Evolutionary conservation across 148 eudicot species (phyloP).

Genomic region (Rhododendron mucronatum): DNA sequence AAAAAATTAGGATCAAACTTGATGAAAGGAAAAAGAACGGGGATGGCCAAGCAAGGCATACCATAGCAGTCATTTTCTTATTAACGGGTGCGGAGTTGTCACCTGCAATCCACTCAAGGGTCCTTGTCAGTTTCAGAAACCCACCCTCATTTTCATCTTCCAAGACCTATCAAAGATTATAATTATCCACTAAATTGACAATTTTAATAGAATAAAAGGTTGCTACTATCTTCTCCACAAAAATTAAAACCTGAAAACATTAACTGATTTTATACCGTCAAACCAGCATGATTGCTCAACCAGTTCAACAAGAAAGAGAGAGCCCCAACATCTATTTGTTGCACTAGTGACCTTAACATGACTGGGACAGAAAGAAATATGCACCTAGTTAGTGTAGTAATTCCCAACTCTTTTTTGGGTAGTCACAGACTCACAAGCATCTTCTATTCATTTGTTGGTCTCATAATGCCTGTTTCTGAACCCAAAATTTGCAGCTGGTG

Average conservation of each 20-base stretch:
- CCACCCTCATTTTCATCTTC: constrained; percentile 73
- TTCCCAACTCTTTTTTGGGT: not conserved
- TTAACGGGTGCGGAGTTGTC: constrained; percentile 70
- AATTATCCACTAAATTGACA: not conserved
- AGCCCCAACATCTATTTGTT: not conserved
- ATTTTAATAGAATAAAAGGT: not conserved
- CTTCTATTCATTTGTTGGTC: not conserved
- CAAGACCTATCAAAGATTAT: constrained; percentile 21
- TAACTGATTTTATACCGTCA: not conserved
- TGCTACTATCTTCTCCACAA: not conserved
- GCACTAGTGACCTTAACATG: not conserved
- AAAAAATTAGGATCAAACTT: constrained; percentile 10
- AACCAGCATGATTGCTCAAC: not conserved
- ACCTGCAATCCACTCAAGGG: constrained; percentile 81
- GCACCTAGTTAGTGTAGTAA: not conserved
- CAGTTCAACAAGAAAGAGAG: constrained; percentile 10
- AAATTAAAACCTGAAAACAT: not conserved
- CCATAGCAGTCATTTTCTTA: constrained; percentile 57
- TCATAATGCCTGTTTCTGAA: not conserved
- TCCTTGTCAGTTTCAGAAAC: constrained; percentile 64
- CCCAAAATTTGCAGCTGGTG: not conserved
- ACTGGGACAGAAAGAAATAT: not conserved
- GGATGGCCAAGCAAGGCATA: constrained; percentile 15
- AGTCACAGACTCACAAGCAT: not conserved
- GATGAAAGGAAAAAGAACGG: not conserved